Conservation (phyloP, 805 yeast genomes). For the Yarrowia phangngaensis region DNA sequence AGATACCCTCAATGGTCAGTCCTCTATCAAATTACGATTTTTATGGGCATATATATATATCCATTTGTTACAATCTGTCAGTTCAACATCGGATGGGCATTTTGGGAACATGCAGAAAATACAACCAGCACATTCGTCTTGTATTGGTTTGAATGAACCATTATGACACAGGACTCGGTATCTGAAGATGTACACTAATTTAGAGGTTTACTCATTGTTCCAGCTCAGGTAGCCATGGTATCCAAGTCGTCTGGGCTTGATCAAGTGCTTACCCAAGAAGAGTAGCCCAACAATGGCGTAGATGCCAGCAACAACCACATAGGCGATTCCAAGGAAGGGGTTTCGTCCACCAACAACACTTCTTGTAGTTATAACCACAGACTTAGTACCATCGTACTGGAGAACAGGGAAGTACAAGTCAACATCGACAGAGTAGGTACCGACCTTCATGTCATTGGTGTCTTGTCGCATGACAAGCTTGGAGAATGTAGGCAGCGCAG, state of each 20-base stretch:
- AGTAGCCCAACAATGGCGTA: constrained; percentile 65
- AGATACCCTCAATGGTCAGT: too few relatives aligned
- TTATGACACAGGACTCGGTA: too few relatives aligned
- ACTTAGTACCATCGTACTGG: constrained; percentile 83
- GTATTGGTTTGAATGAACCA: too few relatives aligned
- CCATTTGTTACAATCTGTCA: too few relatives aligned
- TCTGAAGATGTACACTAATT: too few relatives aligned
- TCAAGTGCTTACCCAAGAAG: constrained; percentile 74
- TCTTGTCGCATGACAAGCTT: constrained; percentile 77
- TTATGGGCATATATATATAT: too few relatives aligned
- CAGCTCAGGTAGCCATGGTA: constrained; percentile 66
- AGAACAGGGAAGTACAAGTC: constrained; percentile 78
- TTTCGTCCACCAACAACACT: constrained; percentile 86
- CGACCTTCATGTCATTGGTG: constrained; percentile 51
- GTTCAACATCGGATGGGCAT: too few relatives aligned
- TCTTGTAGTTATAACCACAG: constrained; percentile 74
- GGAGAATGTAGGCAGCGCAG: constrained; percentile 85
- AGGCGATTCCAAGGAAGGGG: constrained; percentile 77
- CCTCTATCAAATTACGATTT: too few relatives aligned
- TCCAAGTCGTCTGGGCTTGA: constrained; percentile 81
- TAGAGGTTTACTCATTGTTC: constrained; percentile 41
- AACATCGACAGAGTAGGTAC: constrained; percentile 66
- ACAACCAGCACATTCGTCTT: too few relatives aligned
- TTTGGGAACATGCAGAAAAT: too few relatives aligned
- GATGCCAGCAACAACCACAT: constrained; percentile 76